Percentiles rank a stretch among this genome's conserved stretches.
Conservation (phyloP, 139 green algal species). For the Ulvella scutata region DNA sequence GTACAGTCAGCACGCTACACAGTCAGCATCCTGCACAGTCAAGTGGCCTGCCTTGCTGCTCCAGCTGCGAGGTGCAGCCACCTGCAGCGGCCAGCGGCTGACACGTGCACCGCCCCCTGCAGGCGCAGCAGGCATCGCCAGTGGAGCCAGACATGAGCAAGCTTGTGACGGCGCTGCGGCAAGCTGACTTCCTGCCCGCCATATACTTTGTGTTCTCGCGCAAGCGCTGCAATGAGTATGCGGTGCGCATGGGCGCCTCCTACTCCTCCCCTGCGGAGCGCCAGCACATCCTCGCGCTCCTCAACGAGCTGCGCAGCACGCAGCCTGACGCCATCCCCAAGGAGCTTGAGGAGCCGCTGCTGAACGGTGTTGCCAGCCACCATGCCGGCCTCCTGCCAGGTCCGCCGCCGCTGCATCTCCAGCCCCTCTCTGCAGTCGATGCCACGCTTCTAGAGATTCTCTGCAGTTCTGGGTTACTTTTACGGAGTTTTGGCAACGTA, state of each 20-base stretch:
- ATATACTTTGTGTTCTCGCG: constrained; percentile 80
- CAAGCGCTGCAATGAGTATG: constrained; percentile 48
- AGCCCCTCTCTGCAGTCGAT: background rate
- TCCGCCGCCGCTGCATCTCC: background rate
- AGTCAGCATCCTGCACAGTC: too few relatives aligned
- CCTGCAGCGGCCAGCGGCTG: too few relatives aligned
- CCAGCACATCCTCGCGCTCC: background rate
- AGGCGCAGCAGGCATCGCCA: background rate
- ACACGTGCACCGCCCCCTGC: too few relatives aligned
- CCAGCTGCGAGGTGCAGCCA: too few relatives aligned
- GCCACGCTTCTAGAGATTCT: too few relatives aligned
- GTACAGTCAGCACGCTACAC: too few relatives aligned
- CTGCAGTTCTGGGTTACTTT: too few relatives aligned
- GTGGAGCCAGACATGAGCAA: background rate
- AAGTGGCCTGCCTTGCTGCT: too few relatives aligned
- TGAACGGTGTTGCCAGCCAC: constrained; percentile 62
- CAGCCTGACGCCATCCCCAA: constrained; percentile 2
- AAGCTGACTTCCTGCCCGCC: constrained; percentile 55
- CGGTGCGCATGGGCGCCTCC: constrained; percentile 5
- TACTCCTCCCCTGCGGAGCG: background rate
- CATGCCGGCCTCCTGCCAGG: constrained; percentile 54
- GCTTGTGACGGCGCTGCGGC: constrained; percentile 19
- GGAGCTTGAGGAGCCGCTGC: constrained; percentile 25
- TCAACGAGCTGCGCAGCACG: background rate
- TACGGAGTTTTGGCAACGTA: too few relatives aligned